Conservation (phyloP, 495 filamentous ascomycete species). For the Staphylotrichum tortipilum region DNA sequence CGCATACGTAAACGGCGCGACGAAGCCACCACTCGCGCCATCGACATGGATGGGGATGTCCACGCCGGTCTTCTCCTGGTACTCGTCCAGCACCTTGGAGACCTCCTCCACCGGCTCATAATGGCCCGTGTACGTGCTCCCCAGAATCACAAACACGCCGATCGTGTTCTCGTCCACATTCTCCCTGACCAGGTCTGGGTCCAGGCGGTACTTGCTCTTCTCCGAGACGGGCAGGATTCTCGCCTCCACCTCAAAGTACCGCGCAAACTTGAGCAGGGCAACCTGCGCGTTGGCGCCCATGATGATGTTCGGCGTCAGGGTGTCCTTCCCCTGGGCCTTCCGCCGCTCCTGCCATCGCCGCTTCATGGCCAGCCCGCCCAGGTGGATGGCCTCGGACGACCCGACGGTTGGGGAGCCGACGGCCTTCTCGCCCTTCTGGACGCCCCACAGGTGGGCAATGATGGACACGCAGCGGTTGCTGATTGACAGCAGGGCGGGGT, state of each 20-base stretch:
- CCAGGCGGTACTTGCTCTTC: conserved; percentile 53
- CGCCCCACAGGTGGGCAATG: conserved; percentile 61
- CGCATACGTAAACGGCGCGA: conserved; percentile 62
- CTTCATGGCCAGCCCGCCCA: conserved; percentile 73
- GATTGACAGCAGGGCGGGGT: conserved; percentile 65
- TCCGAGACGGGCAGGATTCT: conserved; percentile 59
- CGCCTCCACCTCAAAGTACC: conserved; percentile 73
- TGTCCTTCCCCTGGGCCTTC: conserved; percentile 51
- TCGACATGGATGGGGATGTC: conserved; percentile 73
- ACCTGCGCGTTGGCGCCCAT: conserved; percentile 76
- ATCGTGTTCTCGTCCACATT: conserved; percentile 74
- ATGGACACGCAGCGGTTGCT: conserved; percentile 65
- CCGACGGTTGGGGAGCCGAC: conserved; percentile 67
- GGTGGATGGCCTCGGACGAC: conserved; percentile 64
- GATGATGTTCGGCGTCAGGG: conserved; percentile 59
- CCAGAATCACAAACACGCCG: conserved; percentile 66
- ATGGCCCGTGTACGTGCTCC: conserved; percentile 68
- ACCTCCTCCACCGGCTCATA: conserved; percentile 69
- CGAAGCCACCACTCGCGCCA: conserved; percentile 62
- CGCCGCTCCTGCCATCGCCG: conserved; percentile 65
- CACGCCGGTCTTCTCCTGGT: conserved; percentile 51
- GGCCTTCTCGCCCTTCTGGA: conserved; percentile 55
- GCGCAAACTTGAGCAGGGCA: conserved; percentile 62
- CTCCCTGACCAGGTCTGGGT: conserved; percentile 53
- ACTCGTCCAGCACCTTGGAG: conserved; percentile 56